phyloP scores from a whole-genome alignment of 306 rosid species.

The Geum urbanum region DNA sequence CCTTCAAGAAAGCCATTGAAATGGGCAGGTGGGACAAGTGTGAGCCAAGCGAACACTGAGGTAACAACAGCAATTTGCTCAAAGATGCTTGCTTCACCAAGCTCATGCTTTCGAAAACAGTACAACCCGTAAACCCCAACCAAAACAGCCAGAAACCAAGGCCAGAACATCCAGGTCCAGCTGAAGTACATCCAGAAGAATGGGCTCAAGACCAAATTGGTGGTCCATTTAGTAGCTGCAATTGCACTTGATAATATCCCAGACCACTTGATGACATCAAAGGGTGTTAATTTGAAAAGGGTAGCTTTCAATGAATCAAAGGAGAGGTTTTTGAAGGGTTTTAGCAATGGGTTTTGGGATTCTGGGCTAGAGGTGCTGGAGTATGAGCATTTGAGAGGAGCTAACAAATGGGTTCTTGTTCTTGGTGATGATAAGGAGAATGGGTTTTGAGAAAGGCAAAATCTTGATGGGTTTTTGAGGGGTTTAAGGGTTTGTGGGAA shows the following conservation, averaged over 20 bases:
- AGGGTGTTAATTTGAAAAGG: slow-evolving; percentile 59
- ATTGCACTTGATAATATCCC: slow-evolving; percentile 48
- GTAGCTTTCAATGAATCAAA: slow-evolving; percentile 50
- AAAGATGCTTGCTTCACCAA: slow-evolving; percentile 59
- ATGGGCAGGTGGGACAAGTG: slow-evolving; percentile 78
- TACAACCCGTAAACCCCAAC: slow-evolving; percentile 61
- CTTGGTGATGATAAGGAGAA: slow-evolving; percentile 18
- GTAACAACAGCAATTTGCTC: slow-evolving; percentile 83
- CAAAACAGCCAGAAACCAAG: slow-evolving; percentile 55
- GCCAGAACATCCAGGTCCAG: slow-evolving; percentile 98
- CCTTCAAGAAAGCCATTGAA: slow-evolving; percentile 95
- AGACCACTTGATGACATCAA: slow-evolving; percentile 66
- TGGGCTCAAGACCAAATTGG: slow-evolving; percentile 58
- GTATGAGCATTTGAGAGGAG: slow-evolving; percentile 41
- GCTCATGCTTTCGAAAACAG: slow-evolving; percentile 57
- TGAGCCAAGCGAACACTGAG: slow-evolving; percentile 86
- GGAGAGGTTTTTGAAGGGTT: slow-evolving; percentile 39
- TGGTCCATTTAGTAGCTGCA: slow-evolving; percentile 67
- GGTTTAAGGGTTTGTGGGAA: slow-evolving; percentile 29
- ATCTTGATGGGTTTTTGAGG: slow-evolving; percentile 27
- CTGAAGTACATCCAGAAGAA: slow-evolving; percentile 97
- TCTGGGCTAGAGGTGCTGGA: slow-evolving; percentile 47
- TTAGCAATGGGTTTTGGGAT: slow-evolving; percentile 43
- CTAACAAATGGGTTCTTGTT: slow-evolving; percentile 30
- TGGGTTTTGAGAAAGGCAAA: slow-evolving; percentile 19